phyloP scores from a whole-genome alignment of 2,329 filamentous ascomycete species.

The Cladophialophora chaetospira region DNA sequence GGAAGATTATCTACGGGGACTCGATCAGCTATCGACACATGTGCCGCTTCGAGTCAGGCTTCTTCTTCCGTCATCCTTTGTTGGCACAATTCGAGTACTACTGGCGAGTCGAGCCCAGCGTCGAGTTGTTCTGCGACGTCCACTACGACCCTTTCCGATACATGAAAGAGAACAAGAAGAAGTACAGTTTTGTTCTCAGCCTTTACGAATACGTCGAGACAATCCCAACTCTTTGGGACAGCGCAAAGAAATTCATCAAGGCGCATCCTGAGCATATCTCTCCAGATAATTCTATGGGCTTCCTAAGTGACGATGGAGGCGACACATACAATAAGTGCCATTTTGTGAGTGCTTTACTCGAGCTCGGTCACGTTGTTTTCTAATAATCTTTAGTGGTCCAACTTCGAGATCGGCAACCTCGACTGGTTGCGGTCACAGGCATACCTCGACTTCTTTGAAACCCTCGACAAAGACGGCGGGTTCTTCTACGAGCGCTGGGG shows the following conservation, averaged over 20 bases:
- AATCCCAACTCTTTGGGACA: slow-evolving; percentile 94
- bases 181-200: slow-evolving; percentile 95
- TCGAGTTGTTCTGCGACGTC: slow-evolving; percentile 95
- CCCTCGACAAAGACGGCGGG: slow-evolving; percentile 84
- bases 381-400: slow-evolving; percentile 77
- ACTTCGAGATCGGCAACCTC: slow-evolving; percentile 94
- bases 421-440: slow-evolving; percentile 88
- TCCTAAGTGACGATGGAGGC: slow-evolving; percentile 88
- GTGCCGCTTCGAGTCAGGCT: slow-evolving; percentile 98
- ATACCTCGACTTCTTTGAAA: slow-evolving; percentile 88
- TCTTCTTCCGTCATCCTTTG: slow-evolving; percentile 94
- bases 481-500: slow-evolving; percentile 99
- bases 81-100: slow-evolving; percentile 99
- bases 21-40: slow-evolving; percentile 97
- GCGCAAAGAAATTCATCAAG: slow-evolving; percentile 90
- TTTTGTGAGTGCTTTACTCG: slow-evolving; percentile 66
- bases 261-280: slow-evolving; percentile 85
- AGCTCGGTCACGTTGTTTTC: slow-evolving; percentile 8
- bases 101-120: slow-evolving; percentile 97
- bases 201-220: slow-evolving; percentile 96
- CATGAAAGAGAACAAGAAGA: slow-evolving; percentile 96
- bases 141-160: slow-evolving; percentile 94
- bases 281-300: slow-evolving; percentile 82
- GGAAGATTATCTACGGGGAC: slow-evolving; percentile 98
- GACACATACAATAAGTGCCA: slow-evolving; percentile 96